Base-by-base conservation (phyloP, 495 filamentous ascomycete genomes). In the Acidomyces sp. region DNA sequence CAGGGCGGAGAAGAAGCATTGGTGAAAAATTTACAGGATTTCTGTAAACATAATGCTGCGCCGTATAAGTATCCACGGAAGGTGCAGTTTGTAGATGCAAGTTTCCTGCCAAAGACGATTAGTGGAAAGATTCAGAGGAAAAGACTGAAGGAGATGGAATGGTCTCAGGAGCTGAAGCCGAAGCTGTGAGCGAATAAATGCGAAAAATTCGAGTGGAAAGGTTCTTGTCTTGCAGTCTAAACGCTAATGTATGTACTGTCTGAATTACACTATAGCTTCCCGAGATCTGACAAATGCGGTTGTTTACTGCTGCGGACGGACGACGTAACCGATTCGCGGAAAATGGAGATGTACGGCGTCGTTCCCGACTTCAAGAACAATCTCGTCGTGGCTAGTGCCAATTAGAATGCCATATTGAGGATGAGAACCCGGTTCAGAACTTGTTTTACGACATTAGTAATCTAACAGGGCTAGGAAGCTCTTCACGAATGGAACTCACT, bases 21-120 rank as follows among this genome's bases (percentile, higher is more conserved):
- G 19, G 36, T 41, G 27, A 45, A 39, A 30, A 41, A 48, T 32
- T 19, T 52, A 34, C 49, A 52, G 26, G 40, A 49, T 18, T 49
- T 48, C 24, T 52, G 49, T 37, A 52, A 49, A 36, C 23, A 39
- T 34, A 34, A 49, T 31, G 45, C 45, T 9, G 49, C 49, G 23
- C 49, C 49, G 4, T 52, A 52, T 26, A 52, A 52, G 41, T 52
- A 52, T 27, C 49, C 49, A 4, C 7, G 49, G 15, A 39, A 49
- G 49, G 38, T 52, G 11, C 34, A 49, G 20, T 49, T 52, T 25
- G 49, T 52, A n/a, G 45, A 44, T 6, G 19, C 34, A n/a, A 31
- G 3, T 7, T 49, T 48, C 16, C 35, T 53, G 45, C 49, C 49
- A 9, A 53, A 49, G 40, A 53, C 49, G n/a, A 53, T 53, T 12